Base-by-base conservation (phyloP, 2,329 filamentous ascomycete genomes). In the Calonectria pteridis region DNA sequence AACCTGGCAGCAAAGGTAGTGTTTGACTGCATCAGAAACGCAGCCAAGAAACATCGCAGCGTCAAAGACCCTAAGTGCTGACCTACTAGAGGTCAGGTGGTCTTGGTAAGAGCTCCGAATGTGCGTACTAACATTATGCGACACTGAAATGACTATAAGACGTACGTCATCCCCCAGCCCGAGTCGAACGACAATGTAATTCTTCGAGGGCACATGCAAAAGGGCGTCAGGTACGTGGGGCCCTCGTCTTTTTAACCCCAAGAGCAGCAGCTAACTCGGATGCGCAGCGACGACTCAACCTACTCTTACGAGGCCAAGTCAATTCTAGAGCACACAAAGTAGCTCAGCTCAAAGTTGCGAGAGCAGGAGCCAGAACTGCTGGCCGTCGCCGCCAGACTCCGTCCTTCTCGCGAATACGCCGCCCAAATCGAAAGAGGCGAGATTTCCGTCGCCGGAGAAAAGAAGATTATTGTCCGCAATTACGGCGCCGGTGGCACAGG, bases 401-500 rank as follows among this genome's bases (percentile, higher is more conserved):
- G 84, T 14, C 84, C 84, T 1, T 86, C 84, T 1, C 82, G 84
- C 2, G 79, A 84, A 59, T 88, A 88, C 16, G 84, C 86, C 43
- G 84, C 83, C 46, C 84, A 87, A 2, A 85, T 89, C 23, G 87
- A 88, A 76, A 77, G 87, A 11, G 86, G 87, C 62, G 64, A 75
- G 11, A 23, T 83, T 9, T 26, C 68, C 0, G 76, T 84, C 4
- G 71, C 69, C 2, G 82, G 79, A 7, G 35, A 78, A 49, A 74
- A 75, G 20, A 76, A 79, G 1, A 69, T 73, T 0, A 58, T 85
- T 14, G 82, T 87, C 4, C 86, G 87, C 75, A 86, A 87, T 67
- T 87, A 88, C 73, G 86, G 86, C 6, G 86, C 86, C 6, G 85
- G 86, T 1, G 86, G 86, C 13, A 86, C 86, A 2, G 86, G 86